Percentiles rank a stretch among this genome's conserved stretches.
Evolutionary conservation across 192 early-diverging fungal species (phyloP).

Genomic region (Lobosporangium transversale): DNA sequence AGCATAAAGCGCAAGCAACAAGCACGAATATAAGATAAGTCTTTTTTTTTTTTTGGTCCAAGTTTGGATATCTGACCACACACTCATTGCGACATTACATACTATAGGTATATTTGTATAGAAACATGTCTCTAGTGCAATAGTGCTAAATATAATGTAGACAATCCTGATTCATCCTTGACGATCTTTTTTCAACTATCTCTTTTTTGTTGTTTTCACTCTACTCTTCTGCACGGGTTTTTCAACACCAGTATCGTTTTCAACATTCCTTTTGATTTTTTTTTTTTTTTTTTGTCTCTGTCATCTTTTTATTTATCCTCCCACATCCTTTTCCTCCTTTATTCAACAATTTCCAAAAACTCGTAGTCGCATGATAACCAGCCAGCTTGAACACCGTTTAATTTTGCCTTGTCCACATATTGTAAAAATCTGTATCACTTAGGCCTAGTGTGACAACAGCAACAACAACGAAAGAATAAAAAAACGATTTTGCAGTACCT

Average conservation of each 20-base stretch:
- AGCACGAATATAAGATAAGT: no score
- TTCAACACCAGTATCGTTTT: not conserved
- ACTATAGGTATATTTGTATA: not conserved
- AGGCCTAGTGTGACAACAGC: no score
- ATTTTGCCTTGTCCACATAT: no score
- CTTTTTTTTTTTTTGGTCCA: no score
- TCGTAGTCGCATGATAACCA: no score
- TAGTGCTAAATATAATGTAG: not conserved
- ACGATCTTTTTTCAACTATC: not conserved
- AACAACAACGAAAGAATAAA: no score
- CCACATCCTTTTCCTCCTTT: not conserved
- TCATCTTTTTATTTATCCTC: not conserved
- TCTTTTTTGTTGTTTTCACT: not conserved
- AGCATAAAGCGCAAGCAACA: no score
- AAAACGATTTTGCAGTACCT: no score
- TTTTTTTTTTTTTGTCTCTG: not conserved
- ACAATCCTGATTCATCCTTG: slow-evolving; percentile 11
- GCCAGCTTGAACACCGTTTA: no score
- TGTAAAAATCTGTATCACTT: no score
- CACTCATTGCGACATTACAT: not conserved
- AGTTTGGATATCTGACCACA: not conserved
- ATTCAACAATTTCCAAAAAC: no score
- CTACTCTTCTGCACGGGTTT: not conserved
- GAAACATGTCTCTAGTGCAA: not conserved
- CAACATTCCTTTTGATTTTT: not conserved